These are phyloP conservation scores for Alternaria angustiovoidea DNA, from an alignment of 2,329 filamentous ascomycete species.

Conservation along the genomic window DNA sequence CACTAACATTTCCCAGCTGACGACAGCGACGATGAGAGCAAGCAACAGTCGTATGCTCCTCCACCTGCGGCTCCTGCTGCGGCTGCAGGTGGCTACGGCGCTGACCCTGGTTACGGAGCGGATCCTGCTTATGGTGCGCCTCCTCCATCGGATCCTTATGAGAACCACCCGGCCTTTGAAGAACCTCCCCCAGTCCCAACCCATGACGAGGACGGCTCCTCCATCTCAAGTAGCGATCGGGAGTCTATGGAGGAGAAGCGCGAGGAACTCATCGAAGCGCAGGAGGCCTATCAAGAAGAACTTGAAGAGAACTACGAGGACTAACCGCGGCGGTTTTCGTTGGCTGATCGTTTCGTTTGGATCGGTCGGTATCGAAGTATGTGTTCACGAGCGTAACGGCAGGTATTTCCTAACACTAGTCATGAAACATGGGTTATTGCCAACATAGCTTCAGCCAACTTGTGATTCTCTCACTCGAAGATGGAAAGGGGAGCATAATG, in stretches of 20 bases:
- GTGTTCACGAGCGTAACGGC: not conserved
- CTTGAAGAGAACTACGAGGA: conserved; percentile 45
- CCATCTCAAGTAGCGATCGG: conserved; percentile 48
- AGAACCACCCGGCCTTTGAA: conserved; percentile 24
- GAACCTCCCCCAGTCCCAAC: conserved; percentile 48
- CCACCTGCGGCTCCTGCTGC: conserved; percentile 27
- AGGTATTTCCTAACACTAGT: conserved; percentile 1
- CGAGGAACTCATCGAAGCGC: conserved; percentile 63
- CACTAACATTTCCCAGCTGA: conserved; percentile 36
- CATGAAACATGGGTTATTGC: conserved; percentile 5
- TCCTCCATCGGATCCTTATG: conserved; percentile 26
- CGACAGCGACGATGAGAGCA: conserved; percentile 37
- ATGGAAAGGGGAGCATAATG: not conserved
- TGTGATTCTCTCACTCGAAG: conserved; percentile 15
- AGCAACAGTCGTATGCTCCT: conserved; percentile 29
- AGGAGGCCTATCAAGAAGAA: conserved; percentile 61
- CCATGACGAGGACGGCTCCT: conserved; percentile 55
- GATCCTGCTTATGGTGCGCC: conserved; percentile 20
- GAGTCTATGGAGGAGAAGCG: conserved; percentile 61
- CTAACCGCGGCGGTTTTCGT: conserved; percentile 2
- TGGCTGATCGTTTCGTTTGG: not conserved
- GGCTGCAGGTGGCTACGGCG: conserved; percentile 17
- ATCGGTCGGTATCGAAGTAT: not conserved
- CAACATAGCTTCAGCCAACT: conserved; percentile 20
- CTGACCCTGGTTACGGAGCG: conserved; percentile 21